These are phyloP conservation scores for Ceratobasidium sp. DNA, from an alignment of 1,284 basidiomycete species.

Conservation along the genomic window DNA sequence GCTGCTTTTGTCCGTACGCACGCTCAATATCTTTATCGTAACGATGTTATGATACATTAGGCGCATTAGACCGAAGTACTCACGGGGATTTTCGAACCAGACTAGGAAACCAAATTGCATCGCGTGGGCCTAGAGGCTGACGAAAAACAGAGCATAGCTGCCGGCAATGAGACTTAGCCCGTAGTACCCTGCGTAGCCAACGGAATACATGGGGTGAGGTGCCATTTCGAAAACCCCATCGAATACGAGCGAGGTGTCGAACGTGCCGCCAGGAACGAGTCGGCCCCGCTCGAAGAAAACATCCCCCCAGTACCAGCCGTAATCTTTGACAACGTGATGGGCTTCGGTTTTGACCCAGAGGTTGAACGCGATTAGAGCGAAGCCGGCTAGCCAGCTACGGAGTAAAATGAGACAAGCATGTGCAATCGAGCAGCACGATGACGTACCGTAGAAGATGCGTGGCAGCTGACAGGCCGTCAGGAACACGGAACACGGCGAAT, in stretches of 20 bases:
- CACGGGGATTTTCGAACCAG: slow-evolving; percentile 98
- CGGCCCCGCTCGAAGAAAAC: slow-evolving; percentile 91
- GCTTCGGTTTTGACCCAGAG: slow-evolving; percentile 99
- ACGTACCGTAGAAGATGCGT: slow-evolving; percentile 82
- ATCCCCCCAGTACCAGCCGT: slow-evolving; percentile 99
- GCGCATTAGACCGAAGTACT: slow-evolving; percentile 55
- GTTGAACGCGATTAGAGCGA: slow-evolving; percentile 92
- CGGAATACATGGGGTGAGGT: slow-evolving; percentile 94
- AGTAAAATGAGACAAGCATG: background rate
- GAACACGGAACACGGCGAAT: slow-evolving; percentile 88
- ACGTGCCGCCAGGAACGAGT: slow-evolving; percentile 39
- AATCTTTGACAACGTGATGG: slow-evolving; percentile 94
- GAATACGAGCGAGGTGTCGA: slow-evolving; percentile 84
- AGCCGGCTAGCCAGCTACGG: slow-evolving; percentile 85
- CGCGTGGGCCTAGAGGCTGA: slow-evolving; percentile 91
- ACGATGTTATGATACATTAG: background rate
- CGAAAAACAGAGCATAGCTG: slow-evolving; percentile 92
- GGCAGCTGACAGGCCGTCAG: slow-evolving; percentile 76
- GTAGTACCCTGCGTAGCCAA: slow-evolving; percentile 97
- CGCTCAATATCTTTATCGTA: slow-evolving; percentile 83
- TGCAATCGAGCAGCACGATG: background rate
- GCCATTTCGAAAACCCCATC: slow-evolving; percentile 97
- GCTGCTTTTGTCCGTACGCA: slow-evolving; percentile 89
- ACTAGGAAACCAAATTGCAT: slow-evolving; percentile 96
- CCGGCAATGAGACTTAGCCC: slow-evolving; percentile 91